Evolutionary conservation across 2,329 filamentous ascomycete species (phyloP).

Genomic region (Cladosporium sp.): DNA sequence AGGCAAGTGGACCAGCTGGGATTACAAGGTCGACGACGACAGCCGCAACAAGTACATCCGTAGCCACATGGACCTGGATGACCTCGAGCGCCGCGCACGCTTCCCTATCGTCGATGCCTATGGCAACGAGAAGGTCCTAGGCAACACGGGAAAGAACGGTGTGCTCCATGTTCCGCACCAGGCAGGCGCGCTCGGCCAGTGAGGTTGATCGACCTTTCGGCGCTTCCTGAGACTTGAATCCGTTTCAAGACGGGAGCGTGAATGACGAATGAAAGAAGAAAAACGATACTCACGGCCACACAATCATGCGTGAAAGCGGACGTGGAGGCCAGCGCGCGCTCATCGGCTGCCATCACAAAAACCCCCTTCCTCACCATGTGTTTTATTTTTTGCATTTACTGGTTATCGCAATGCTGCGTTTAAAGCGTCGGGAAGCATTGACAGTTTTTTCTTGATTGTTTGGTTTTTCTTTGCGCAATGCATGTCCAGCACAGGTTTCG

Average conservation of each 20-base stretch:
- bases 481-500: too few species aligned
- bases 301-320: background rate
- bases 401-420: too few species aligned
- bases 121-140: constrained; percentile 31
- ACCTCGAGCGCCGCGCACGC: constrained; percentile 70
- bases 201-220: background rate
- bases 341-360: background rate
- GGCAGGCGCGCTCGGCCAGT: constrained; percentile 32
- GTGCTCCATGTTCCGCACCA: constrained; percentile 25
- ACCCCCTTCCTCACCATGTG: background rate
- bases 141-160: constrained; percentile 20
- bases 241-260: constrained; percentile 1
- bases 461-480: too few species aligned
- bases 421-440: too few species aligned
- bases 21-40: constrained; percentile 71
- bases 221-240: background rate
- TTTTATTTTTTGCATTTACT: background rate
- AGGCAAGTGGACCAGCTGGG: constrained; percentile 77
- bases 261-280: background rate
- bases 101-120: constrained; percentile 56
- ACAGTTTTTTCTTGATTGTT: too few species aligned
- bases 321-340: background rate
- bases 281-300: constrained; percentile 7
- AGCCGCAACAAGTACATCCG: constrained; percentile 69
- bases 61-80: constrained; percentile 73